Evolutionary conservation across 1,284 basidiomycete genomes (phyloP), one percentile per base, ranked within the genome.

Genomic region (Sanghuangporus weigelae): DNA sequence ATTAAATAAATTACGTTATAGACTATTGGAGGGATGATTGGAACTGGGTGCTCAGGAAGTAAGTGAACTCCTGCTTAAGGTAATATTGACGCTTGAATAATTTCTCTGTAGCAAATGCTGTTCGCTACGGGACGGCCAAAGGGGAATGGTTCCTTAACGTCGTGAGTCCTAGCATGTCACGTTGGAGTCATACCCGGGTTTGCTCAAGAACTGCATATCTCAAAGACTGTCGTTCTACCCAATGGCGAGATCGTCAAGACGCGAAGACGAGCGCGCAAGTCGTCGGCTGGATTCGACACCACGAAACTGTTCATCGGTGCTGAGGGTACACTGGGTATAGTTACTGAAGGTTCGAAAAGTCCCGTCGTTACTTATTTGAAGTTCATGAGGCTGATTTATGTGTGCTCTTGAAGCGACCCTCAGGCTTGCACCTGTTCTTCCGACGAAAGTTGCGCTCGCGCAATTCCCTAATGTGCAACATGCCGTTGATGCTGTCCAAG

Each of bases 171-270:
- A 7, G 2, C 42, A 40, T 7, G 16, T 44, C 1, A 14, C 58
- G 46, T 53, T 26, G 12, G 42, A 35, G 4, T 12, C 6, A 11
- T 14, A 36, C 19, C 10, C 3, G 7, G 21, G 19, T 3, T 21
- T 39, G 38, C 16, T 54, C 31, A 42, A 60, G 36, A n/a, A 40
- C 31, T 2, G 31, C 4, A 14, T 26, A 21, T 3, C n/a, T 31
- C 3, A 4, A 60, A 81, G 75, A 83, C 79, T 3, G 80, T 82
- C 35, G 84, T 85, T 0, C 73, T 85, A 4, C 78, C 84, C 3
- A 77, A 76, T 50, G 84, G 84, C n/a, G 80, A 86, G 68, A 78
- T 87, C 21, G 84, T 86, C 71, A 84, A 83, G 69, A 87, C 85
- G 0, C 77, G 84, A 2, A 76, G 77, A 57, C 67, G 79, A 59